Base-by-base conservation (phyloP, 192 early-diverging fungal species). In the Phlyctochytrium arcticum region DNA sequence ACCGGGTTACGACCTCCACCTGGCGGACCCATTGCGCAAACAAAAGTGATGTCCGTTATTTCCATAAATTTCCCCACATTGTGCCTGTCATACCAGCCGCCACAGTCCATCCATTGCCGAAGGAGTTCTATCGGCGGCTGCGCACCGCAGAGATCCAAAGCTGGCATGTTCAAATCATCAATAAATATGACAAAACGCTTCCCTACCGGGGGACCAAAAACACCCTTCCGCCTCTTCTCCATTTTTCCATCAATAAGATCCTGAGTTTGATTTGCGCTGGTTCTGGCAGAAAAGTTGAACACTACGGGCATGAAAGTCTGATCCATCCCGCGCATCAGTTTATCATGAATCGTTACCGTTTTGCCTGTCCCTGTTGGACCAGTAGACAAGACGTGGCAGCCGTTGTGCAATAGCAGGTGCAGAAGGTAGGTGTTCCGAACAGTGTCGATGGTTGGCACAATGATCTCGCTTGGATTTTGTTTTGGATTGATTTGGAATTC, bases 121-220 rank as follows among this genome's bases (percentile, higher is more conserved):
- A 85, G 60, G 4, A 85, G 65, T 49, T 85, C 84, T 35, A 85
- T 69, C 1, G 84, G 84, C n/a, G 84, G 84, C 54, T 85, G 84
- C 0, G 84, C 84, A n/a, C 78, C 75, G 64, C 80, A 85, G 2
- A 82, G 71, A 62, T 85, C 84, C 3, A 81, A 54, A 62, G 73
- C 71, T 2, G 84, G 84, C 84, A 85, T 85, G 64, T 85, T 85
- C 34, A 85, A 63, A 60, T 85, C 83, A 56, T 85, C 84, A n/a
- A 85, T 73, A 50, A 85, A 85, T 2, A 85, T 36, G 5, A 81
- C 62, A 65, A 68, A 85, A 35, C 65, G 66, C 50, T 83, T 85
- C n/a, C 84, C 84, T 8, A 80, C 75, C 5, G 84, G 84, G 9
- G 84, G 82, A 1, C 84, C 84, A 73, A 82, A 82, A 6, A 85